A percentile compares a stretch with the other conserved stretches of the same genome.
Evolutionary conservation across 805 yeast species (phyloP).

Genomic region (Metschnikowia lunata): DNA sequence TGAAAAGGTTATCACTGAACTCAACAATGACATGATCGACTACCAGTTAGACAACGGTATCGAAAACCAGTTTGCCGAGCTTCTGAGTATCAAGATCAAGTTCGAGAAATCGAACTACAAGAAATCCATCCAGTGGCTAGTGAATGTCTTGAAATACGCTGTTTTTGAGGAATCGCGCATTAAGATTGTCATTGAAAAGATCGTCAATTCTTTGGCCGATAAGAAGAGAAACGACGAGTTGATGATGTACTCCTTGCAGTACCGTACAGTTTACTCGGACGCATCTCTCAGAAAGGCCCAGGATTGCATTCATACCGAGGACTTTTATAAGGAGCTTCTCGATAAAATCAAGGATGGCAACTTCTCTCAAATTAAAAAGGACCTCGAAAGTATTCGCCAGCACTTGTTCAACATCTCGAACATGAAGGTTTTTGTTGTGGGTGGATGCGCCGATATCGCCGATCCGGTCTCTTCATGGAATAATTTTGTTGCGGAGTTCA

Average conservation of each 20-base stretch:
- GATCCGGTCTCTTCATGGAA: constrained; percentile 62
- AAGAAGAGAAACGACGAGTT: constrained; percentile 57
- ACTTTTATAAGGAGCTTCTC: constrained; percentile 42
- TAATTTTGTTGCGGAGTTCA: constrained; percentile 25
- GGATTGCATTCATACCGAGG: constrained; percentile 63
- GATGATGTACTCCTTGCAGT: constrained; percentile 63
- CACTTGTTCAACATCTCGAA: constrained; percentile 55
- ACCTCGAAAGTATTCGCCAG: constrained; percentile 48
- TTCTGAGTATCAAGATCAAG: constrained; percentile 56
- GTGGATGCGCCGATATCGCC: constrained; percentile 53
- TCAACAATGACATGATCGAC: constrained; percentile 71
- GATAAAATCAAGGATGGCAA: constrained; percentile 52
- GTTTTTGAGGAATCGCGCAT: constrained; percentile 72
- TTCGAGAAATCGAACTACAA: constrained; percentile 59
- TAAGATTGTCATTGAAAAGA: constrained; percentile 58
- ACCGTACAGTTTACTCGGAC: constrained; percentile 48
- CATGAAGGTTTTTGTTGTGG: constrained; percentile 64
- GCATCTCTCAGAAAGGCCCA: constrained; percentile 62
- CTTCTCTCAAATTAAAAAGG: constrained; percentile 42
- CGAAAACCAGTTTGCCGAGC: constrained; percentile 60
- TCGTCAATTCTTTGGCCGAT: constrained; percentile 57
- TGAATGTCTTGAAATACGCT: constrained; percentile 57
- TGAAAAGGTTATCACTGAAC: constrained; percentile 69
- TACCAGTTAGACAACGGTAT: constrained; percentile 54
- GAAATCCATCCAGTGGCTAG: constrained; percentile 74